Evolutionary conservation across 768 basidiomycete genomes (phyloP), one percentile per base, ranked within the genome.

Genomic region (Mrakia hoshinonis): DNA sequence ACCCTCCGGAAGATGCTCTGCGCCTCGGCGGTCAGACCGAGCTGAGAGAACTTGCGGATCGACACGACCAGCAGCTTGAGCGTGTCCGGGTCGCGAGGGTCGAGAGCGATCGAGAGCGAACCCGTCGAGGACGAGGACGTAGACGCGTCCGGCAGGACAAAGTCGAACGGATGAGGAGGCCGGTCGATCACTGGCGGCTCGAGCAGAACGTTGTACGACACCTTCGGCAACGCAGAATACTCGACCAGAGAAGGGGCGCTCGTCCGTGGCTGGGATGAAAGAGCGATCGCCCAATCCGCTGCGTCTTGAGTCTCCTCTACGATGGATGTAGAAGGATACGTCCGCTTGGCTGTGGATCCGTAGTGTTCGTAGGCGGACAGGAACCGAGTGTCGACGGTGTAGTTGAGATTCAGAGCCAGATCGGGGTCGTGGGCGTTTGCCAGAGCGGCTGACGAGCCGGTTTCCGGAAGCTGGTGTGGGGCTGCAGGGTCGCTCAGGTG

Each of bases 141-240:
- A 4, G 58, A 9, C 31, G 18, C n/a, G 58, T 36, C 4, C 18
- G 58, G 58, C 1, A 61, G 13, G 58, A 61, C 34, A 36, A 61
- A 61, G 31, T 36, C 36, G 34, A 61, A 61, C 18, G 58, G 58
- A 61, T 61, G 58, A n/a, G 58, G 58, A 18, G 58, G 58, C 22
- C 58, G 58, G 22, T 31, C 31, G 34, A 61, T 5, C 5, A n/a
- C 34, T 12, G 58, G 34, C 5, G 20, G 4, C 36, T 61, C 58
- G 36, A 61, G 58, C 10, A 61, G 31, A 13, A n/a, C 31, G 34
- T 1, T 38, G 34, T 34, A 38, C 18, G 58, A 31, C 13, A 61
- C 34, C 36, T 15, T 20, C 22, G 58, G 58, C 31, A 31, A 5
- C 5, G 20, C 22, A 1, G 58, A 6, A 20, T 18, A 34, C 18